phyloP scores from a whole-genome alignment of 108 stramenopile species.

The Skeletonema menzelii region DNA sequence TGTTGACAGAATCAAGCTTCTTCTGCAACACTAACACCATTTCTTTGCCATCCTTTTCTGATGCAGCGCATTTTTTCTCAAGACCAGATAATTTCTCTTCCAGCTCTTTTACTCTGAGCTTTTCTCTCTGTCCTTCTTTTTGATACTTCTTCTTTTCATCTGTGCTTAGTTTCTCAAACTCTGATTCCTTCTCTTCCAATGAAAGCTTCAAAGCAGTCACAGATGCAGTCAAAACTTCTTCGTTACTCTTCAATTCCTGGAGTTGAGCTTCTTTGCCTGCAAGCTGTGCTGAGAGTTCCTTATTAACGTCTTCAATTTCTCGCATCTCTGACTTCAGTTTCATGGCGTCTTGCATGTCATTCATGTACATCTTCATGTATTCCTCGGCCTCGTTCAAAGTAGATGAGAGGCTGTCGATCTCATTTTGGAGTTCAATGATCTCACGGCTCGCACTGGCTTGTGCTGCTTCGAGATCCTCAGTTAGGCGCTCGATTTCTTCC shows the following conservation, averaged over 20 bases:
- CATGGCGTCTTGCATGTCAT: constrained; percentile 22
- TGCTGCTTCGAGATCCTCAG: constrained; percentile 30
- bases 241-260: constrained; percentile 7
- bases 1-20: constrained; percentile 14
- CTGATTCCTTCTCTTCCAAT: constrained; percentile 13
- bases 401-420: constrained; percentile 31
- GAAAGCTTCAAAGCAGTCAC: neutral
- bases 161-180: constrained; percentile 7
- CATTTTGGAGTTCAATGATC: constrained; percentile 17
- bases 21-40: neutral
- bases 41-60: neutral
- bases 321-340: constrained; percentile 30
- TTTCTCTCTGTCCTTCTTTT: neutral
- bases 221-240: constrained; percentile 4
- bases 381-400: constrained; percentile 29
- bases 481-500: neutral
- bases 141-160: neutral
- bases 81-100: neutral
- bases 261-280: constrained; percentile 4
- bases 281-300: constrained; percentile 16
- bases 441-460: constrained; percentile 19
- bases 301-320: constrained; percentile 37
- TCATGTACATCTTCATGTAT: constrained; percentile 30
- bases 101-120: neutral
- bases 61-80: neutral